A percentile compares a stretch with the other conserved stretches of the same genome.
Evolutionary conservation across 441 rosid species (phyloP).

Genomic region (Arabidopsis hybrid): DNA sequence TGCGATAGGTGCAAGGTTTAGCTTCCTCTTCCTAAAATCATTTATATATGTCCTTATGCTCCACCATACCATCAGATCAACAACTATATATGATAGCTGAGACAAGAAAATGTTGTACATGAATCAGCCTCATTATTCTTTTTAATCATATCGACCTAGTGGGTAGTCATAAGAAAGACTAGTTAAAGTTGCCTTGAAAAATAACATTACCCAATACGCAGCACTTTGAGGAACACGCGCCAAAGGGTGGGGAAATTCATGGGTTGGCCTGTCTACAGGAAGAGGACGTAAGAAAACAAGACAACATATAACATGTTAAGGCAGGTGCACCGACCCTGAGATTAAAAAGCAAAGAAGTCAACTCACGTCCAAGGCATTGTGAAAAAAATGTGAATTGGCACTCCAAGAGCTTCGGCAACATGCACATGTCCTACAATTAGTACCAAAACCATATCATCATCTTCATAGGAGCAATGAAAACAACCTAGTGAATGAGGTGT

Average conservation of each 20-base stretch:
- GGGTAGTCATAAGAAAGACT: neutral
- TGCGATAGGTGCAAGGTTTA: slow-evolving; percentile 90
- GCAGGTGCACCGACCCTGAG: neutral
- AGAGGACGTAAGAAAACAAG: slow-evolving; percentile 62
- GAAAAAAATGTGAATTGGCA: slow-evolving; percentile 96
- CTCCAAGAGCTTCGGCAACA: slow-evolving; percentile 98
- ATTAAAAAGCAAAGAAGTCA: slow-evolving; percentile 37
- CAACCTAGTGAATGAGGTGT: neutral
- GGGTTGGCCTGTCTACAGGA: slow-evolving; percentile 96
- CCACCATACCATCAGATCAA: slow-evolving; percentile 99
- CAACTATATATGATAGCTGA: slow-evolving; percentile 92
- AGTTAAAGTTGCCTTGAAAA: neutral
- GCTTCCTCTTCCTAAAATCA: slow-evolving; percentile 86
- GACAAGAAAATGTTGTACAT: slow-evolving; percentile 36
- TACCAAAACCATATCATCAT: slow-evolving; percentile 29
- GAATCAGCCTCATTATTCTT: slow-evolving; percentile 20
- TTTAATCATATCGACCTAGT: neutral
- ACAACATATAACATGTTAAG: slow-evolving; percentile 11
- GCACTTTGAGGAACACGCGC: slow-evolving; percentile 98
- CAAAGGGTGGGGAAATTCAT: slow-evolving; percentile 96
- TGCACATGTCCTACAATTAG: slow-evolving; percentile 85
- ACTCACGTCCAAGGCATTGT: slow-evolving; percentile 99
- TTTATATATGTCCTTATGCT: slow-evolving; percentile 90
- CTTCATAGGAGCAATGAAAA: slow-evolving; percentile 18
- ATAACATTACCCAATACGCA: slow-evolving; percentile 90